Evolutionary conservation across 2,329 filamentous ascomycete species (phyloP), one percentile per base, ranked within the genome.

Genomic region (Neofusicoccum sp.): DNA sequence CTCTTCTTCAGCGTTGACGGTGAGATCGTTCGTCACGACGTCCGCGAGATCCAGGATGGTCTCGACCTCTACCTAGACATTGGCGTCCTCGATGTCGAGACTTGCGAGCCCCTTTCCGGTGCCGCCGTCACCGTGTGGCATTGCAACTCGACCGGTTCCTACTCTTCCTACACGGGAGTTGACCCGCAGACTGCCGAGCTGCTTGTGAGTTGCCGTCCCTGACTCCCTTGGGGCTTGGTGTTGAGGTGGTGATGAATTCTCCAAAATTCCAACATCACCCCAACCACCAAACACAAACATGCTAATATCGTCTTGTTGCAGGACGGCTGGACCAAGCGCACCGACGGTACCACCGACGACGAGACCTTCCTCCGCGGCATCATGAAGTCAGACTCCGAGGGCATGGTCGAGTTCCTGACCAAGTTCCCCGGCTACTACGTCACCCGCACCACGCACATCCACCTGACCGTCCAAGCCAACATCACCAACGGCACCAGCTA

Each of bases 21-120:
- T 36, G 83, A 85, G 69, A 77, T 80, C 59, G 70, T 86, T 62
- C 79, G 84, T 33, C 66, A 76, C 31, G 74, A 86, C 65, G 71
- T 86, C 36, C 76, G 74, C 7, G 81, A 84, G 48, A 73, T 74
- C 14, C 77, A 85, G 68, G 65, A 68, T 4, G 84, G 83, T 48
- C 73, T 86, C 36, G 76, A 78, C 33, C 70, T 85, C 44, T 77
- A 78, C 2, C 71, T 85, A 8, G 82, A 84, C 67, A 78, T 83
- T 65, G 83, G 85, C 69, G 74, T 86, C 59, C 77, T 85, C 58
- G 83, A 86, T 64, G 77, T 83, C 37, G 74, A 79, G 48, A 85
- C 83, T 2, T 86, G 84, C 73, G 73, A 84, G 68, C 79, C 81
- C 4, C 77, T 85, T 0, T 75, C 79, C 1, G 71, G 81, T 58